Evolutionary conservation across 176 grass and related monocot species (phyloP).

Genomic region (Triticum timopheevii): DNA sequence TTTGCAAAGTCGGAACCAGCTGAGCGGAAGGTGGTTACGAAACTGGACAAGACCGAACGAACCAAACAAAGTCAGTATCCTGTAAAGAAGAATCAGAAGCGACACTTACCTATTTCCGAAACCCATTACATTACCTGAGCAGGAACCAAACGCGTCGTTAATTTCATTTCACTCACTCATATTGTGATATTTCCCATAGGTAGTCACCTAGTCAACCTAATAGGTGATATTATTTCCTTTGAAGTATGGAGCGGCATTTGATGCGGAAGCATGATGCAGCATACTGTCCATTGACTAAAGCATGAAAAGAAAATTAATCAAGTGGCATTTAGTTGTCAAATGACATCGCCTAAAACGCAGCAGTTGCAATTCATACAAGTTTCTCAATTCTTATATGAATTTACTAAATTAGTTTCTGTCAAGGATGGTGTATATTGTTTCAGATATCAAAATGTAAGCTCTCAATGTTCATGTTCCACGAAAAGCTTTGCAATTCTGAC

Average conservation of each 20-base stretch:
- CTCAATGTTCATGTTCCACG: background rate
- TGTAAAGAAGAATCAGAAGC: too few relatives aligned
- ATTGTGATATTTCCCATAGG: background rate
- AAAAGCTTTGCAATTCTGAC: slow-evolving; percentile 2
- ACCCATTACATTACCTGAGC: too few relatives aligned
- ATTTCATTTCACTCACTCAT: background rate
- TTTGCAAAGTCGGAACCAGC: too few relatives aligned
- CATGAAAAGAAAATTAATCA: background rate
- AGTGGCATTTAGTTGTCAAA: background rate
- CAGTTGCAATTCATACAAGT: background rate
- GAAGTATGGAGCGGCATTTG: background rate
- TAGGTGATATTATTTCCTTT: slow-evolving; percentile 8
- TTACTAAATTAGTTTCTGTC: background rate
- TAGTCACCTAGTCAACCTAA: background rate
- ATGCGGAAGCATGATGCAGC: background rate
- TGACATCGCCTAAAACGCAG: background rate
- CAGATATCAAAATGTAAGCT: background rate
- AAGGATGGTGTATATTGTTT: background rate
- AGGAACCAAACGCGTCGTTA: background rate
- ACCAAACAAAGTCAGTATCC: too few relatives aligned
- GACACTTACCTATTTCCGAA: too few relatives aligned
- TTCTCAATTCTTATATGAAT: background rate
- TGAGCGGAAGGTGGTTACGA: too few relatives aligned
- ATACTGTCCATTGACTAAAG: slow-evolving; percentile 2
- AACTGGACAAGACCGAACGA: too few relatives aligned